These are phyloP conservation scores for Glebionis coronaria DNA, from an alignment of 129 eudicot species.

Conservation along the genomic window DNA sequence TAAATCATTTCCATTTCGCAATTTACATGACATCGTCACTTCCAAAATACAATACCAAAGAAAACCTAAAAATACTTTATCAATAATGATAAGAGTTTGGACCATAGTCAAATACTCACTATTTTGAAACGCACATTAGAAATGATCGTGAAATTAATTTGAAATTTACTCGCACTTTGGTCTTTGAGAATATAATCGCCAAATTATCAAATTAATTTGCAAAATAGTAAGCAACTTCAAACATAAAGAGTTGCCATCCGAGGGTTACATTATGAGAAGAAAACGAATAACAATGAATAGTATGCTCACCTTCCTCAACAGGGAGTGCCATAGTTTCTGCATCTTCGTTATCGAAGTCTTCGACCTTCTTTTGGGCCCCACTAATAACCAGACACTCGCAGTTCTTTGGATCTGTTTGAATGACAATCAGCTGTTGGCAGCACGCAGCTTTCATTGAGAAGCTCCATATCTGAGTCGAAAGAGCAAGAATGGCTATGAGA, in stretches of 20 bases:
- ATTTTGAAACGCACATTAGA: too few relatives aligned
- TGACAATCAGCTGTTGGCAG: slow-evolving; percentile 79
- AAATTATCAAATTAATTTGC: too few relatives aligned
- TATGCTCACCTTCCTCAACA: slow-evolving; percentile 58
- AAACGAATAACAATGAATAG: neutral
- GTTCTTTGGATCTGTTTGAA: slow-evolving; percentile 90
- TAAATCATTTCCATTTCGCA: too few relatives aligned
- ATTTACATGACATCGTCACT: too few relatives aligned
- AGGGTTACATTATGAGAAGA: too few relatives aligned
- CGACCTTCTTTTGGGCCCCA: slow-evolving; percentile 75
- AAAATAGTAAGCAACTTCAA: too few relatives aligned
- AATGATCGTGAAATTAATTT: too few relatives aligned
- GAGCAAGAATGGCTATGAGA: slow-evolving; percentile 14
- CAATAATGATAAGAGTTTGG: neutral
- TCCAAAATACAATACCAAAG: too few relatives aligned
- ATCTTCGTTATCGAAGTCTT: slow-evolving; percentile 83
- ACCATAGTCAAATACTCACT: too few relatives aligned
- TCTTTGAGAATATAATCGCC: too few relatives aligned
- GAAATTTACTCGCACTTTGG: too few relatives aligned
- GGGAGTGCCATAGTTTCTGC: slow-evolving; percentile 79
- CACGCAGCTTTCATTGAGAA: slow-evolving; percentile 89
- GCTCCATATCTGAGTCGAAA: slow-evolving; percentile 80
- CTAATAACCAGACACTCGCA: slow-evolving; percentile 73
- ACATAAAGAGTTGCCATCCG: too few relatives aligned
- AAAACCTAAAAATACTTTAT: neutral